phyloP scores from a whole-genome alignment of 1,284 basidiomycete genomes.

The Exobasidium cylindrosporum region DNA sequence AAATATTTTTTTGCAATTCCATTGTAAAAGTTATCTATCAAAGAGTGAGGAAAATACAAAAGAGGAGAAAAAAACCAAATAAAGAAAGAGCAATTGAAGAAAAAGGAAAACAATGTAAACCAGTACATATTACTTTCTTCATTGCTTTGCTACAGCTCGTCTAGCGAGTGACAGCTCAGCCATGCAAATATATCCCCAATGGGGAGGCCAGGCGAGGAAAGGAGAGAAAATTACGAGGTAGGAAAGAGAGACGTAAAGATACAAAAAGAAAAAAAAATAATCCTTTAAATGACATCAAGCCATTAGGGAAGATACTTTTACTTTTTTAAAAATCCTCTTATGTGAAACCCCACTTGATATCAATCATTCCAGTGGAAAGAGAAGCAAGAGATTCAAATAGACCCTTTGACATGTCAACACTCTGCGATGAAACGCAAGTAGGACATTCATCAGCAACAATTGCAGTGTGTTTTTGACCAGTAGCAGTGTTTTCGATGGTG shows the following conservation, averaged over 20 bases:
- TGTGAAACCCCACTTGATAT: constrained; percentile 35
- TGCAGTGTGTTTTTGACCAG: constrained; percentile 63
- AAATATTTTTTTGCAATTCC: no score
- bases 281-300: no score
- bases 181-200: background rate
- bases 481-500: constrained; percentile 57
- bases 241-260: background rate
- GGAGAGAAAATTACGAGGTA: background rate
- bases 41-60: background rate
- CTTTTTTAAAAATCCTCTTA: no score
- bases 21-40: no score
- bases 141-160: no score
- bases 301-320: no score
- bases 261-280: background rate
- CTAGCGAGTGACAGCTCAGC: background rate
- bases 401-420: constrained; percentile 74
- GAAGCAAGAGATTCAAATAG: constrained; percentile 69
- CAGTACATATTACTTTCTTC: no score
- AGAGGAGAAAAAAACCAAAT: background rate
- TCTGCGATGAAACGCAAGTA: constrained; percentile 64
- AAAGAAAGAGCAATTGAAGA: background rate
- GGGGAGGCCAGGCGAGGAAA: background rate
- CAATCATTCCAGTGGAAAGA: constrained; percentile 63
- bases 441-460: constrained; percentile 41
- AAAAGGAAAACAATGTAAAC: background rate